These are phyloP conservation scores for Aureobasidium zeae DNA, from an alignment of 2,329 filamentous ascomycete genomes.

Conservation along the genomic window DNA sequence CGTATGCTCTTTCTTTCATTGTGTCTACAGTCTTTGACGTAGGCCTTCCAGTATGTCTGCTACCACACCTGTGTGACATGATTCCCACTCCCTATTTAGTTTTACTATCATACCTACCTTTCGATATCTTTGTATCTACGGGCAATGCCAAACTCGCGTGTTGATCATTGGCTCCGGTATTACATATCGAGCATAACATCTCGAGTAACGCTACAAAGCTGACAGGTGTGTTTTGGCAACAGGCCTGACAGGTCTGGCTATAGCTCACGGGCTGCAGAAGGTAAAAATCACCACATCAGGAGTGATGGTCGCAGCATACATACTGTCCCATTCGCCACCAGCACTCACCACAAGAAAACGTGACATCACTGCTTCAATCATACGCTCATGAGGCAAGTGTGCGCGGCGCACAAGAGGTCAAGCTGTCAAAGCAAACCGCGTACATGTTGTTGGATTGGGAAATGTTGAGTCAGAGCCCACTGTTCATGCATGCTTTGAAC, in stretches of 20 bases:
- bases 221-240: neutral
- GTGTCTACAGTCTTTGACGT: too few relatives aligned
- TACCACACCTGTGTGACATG: too few relatives aligned
- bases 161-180: conserved; percentile 23
- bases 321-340: too few relatives aligned
- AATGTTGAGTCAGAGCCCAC: conserved; percentile 19
- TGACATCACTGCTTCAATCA: conserved; percentile 3
- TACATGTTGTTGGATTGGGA: conserved; percentile 20
- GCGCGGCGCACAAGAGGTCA: conserved; percentile 18
- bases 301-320: too few relatives aligned
- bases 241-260: conserved; percentile 22
- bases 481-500: conserved; percentile 19
- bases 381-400: conserved; percentile 18
- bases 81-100: too few relatives aligned
- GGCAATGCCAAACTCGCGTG: conserved; percentile 16
- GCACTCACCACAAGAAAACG: too few relatives aligned
- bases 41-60: too few relatives aligned
- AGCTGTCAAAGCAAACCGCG: conserved; percentile 17
- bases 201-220: neutral
- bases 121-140: too few relatives aligned
- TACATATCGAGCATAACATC: neutral
- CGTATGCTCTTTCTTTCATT: too few relatives aligned
- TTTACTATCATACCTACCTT: too few relatives aligned
- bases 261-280: conserved; percentile 24
- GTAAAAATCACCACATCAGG: conserved; percentile 2